Evolutionary conservation across 108 stramenopile species (phyloP).

Genomic region (Parietichytrium sp.): DNA sequence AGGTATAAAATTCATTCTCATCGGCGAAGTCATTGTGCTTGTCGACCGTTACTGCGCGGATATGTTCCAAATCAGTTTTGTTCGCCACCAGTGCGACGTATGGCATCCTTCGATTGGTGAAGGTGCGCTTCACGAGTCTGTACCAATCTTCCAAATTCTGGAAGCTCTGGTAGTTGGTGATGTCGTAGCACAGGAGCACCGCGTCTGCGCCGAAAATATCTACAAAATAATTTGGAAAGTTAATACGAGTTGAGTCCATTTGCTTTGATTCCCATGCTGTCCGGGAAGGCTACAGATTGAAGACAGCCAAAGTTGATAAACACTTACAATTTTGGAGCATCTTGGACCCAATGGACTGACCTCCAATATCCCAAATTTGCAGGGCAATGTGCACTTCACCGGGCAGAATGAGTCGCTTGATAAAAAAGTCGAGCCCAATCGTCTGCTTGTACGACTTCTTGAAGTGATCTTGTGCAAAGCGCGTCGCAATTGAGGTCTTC

Average conservation of each 20-base stretch:
- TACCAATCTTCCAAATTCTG: slow-evolving; percentile 67
- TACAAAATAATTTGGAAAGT: too few species aligned
- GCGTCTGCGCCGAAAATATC: slow-evolving; percentile 66
- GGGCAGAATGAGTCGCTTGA: slow-evolving; percentile 59
- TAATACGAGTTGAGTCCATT: too few species aligned
- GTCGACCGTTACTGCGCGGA: slow-evolving; percentile 46
- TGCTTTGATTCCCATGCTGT: too few species aligned
- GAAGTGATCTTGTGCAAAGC: slow-evolving; percentile 59
- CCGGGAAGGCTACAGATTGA: too few species aligned
- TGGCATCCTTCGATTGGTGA: slow-evolving; percentile 43
- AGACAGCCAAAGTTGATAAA: too few species aligned
- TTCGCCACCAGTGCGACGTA: slow-evolving; percentile 60
- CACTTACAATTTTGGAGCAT: slow-evolving; percentile 64
- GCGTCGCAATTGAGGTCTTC: slow-evolving; percentile 61
- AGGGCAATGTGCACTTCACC: slow-evolving; percentile 55
- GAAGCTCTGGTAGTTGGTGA: slow-evolving; percentile 64
- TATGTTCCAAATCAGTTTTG: slow-evolving; percentile 61
- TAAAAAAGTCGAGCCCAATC: slow-evolving; percentile 69
- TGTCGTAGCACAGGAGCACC: slow-evolving; percentile 63
- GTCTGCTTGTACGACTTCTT: slow-evolving; percentile 65
- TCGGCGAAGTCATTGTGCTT: slow-evolving; percentile 50
- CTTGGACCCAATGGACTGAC: slow-evolving; percentile 65
- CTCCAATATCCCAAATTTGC: slow-evolving; percentile 70
- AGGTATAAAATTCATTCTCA: slow-evolving; percentile 51
- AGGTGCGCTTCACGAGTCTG: slow-evolving; percentile 45